A percentile compares a stretch with the other conserved stretches of the same genome.
Conservation (phyloP, 2,329 filamentous ascomycete species). For the Phialophora tarda region DNA sequence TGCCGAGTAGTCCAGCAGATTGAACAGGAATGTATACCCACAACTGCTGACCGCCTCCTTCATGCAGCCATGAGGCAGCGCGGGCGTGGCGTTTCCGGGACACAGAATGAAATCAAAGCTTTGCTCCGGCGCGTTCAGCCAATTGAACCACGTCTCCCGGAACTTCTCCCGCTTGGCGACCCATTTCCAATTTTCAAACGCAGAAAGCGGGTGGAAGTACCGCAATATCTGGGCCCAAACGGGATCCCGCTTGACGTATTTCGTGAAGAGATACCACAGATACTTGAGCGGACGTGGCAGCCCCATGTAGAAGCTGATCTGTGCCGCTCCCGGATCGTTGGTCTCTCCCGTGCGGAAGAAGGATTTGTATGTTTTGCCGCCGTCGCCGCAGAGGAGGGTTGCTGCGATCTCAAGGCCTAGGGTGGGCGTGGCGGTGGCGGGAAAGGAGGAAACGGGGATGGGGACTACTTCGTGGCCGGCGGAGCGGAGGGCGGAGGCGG, state of each 20-base stretch:
- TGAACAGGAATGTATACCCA: constrained; percentile 93
- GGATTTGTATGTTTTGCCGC: constrained; percentile 77
- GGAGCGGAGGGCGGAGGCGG: constrained; percentile 69
- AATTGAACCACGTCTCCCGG: constrained; percentile 78
- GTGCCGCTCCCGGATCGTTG: constrained; percentile 76
- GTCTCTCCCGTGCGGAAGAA: constrained; percentile 78
- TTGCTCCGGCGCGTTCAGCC: constrained; percentile 74
- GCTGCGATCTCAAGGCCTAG: constrained; percentile 77
- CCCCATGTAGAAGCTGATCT: constrained; percentile 75
- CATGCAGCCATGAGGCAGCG: constrained; percentile 86
- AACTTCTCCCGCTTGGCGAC: constrained; percentile 78
- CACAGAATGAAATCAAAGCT: constrained; percentile 81
- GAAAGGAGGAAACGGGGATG: constrained; percentile 59
- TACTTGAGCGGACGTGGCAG: constrained; percentile 78
- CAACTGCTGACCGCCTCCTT: constrained; percentile 82
- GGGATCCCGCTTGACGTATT: constrained; percentile 75
- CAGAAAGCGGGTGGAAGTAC: constrained; percentile 74
- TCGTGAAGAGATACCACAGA: constrained; percentile 88
- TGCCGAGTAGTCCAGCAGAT: constrained; percentile 84
- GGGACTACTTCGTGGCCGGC: constrained; percentile 77
- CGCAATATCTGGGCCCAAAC: constrained; percentile 79
- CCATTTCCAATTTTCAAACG: constrained; percentile 81
- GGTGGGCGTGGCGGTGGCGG: constrained; percentile 75
- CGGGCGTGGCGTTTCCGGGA: constrained; percentile 88
- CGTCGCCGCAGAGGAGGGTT: constrained; percentile 82